Percentiles rank a stretch among this genome's conserved stretches.
Evolutionary conservation across 371 early-diverging fungal species (phyloP).

Genomic region (Ecytonucleospora hepatopenaei): DNA sequence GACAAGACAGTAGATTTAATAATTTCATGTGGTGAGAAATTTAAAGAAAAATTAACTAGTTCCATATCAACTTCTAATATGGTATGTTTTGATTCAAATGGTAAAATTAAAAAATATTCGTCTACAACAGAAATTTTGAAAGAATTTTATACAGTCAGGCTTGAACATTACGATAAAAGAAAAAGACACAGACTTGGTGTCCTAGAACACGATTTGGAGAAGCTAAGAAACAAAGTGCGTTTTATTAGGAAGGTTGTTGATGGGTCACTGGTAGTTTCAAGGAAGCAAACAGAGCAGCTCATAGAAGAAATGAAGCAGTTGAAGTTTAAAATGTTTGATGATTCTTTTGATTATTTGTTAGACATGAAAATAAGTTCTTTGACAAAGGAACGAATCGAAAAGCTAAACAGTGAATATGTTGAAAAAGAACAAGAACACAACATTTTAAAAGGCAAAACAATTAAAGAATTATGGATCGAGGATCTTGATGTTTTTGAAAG

Average conservation of each 20-base stretch:
- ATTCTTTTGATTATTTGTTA: slow-evolving; percentile 82
- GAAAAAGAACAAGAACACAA: slow-evolving; percentile 65
- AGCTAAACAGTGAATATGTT: slow-evolving; percentile 64
- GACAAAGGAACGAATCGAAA: slow-evolving; percentile 74
- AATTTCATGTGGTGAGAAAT: slow-evolving; percentile 61
- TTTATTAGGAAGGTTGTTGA: slow-evolving; percentile 81
- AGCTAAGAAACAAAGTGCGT: slow-evolving; percentile 74
- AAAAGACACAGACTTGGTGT: slow-evolving; percentile 70
- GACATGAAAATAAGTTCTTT: slow-evolving; percentile 78
- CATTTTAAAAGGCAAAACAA: slow-evolving; percentile 61
- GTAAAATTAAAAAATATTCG: slow-evolving; percentile 71
- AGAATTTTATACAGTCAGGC: slow-evolving; percentile 78
- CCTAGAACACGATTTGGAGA: slow-evolving; percentile 64
- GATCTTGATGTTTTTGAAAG: slow-evolving; percentile 61
- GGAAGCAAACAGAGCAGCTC: slow-evolving; percentile 70
- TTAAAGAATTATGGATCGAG: slow-evolving; percentile 72
- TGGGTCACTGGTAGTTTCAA: slow-evolving; percentile 68
- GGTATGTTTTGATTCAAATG: slow-evolving; percentile 84
- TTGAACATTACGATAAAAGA: slow-evolving; percentile 72
- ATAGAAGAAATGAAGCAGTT: slow-evolving; percentile 65
- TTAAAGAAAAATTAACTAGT: slow-evolving; percentile 68
- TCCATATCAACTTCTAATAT: slow-evolving; percentile 71
- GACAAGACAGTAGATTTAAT: slow-evolving; percentile 67
- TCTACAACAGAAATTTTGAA: slow-evolving; percentile 68
- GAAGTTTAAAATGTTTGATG: slow-evolving; percentile 62